Conservation (phyloP, 805 yeast species). For the Candida dendrica region DNA sequence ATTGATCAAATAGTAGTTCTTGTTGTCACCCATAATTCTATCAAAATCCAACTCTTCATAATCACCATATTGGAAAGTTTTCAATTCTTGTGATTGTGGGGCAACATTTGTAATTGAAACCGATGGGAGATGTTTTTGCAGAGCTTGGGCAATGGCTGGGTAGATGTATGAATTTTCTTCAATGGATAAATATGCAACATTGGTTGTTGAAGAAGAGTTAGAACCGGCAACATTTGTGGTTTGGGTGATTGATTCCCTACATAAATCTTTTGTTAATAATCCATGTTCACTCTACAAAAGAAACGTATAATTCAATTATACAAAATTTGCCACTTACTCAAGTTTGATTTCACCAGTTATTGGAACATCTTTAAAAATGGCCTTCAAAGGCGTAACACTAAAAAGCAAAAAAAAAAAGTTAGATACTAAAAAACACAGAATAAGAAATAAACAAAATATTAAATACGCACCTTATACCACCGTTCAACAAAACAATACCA, state of each 20-base stretch:
- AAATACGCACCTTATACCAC: slow-evolving; percentile 21
- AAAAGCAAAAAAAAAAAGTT: slow-evolving; percentile 38
- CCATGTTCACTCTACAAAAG: background rate
- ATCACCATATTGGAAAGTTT: slow-evolving; percentile 74
- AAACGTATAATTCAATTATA: background rate
- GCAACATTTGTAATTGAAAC: slow-evolving; percentile 19
- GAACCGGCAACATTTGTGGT: background rate
- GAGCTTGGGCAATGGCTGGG: slow-evolving; percentile 26
- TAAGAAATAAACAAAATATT: no score
- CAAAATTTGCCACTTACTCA: slow-evolving; percentile 14
- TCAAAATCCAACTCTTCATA: slow-evolving; percentile 87
- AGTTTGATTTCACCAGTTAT: slow-evolving; percentile 52
- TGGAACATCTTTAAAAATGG: slow-evolving; percentile 57
- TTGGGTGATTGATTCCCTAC: background rate
- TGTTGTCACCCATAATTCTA: slow-evolving; percentile 33
- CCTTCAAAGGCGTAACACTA: slow-evolving; percentile 66
- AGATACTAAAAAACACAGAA: no score
- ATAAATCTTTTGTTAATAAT: background rate
- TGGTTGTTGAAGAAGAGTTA: background rate
- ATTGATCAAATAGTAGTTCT: slow-evolving; percentile 62
- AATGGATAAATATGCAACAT: slow-evolving; percentile 23
- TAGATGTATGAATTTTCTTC: slow-evolving; percentile 33
- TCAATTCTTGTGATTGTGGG: slow-evolving; percentile 11
- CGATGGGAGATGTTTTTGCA: slow-evolving; percentile 25
- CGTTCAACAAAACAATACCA: slow-evolving; percentile 24